A percentile compares a stretch with the other conserved stretches of the same genome.
Conservation (phyloP, 1,284 basidiomycete species). For the Baeospora myosura region DNA sequence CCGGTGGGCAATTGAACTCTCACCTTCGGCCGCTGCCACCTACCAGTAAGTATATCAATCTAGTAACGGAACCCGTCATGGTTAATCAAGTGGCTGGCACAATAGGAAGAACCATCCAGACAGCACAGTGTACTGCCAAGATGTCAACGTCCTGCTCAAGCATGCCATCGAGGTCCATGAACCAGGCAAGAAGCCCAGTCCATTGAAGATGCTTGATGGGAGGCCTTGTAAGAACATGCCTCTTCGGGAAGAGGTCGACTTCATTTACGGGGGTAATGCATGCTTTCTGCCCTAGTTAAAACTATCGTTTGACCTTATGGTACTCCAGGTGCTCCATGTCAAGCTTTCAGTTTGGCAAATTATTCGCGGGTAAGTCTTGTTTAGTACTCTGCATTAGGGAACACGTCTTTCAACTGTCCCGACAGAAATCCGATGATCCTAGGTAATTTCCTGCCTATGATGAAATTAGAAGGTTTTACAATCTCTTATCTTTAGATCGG, state of each 20-base stretch:
- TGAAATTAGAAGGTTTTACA: slow-evolving; percentile 2
- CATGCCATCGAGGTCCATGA: slow-evolving; percentile 44
- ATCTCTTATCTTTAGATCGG: slow-evolving; percentile 34
- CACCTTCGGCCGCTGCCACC: slow-evolving; percentile 52
- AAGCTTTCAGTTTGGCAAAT: slow-evolving; percentile 59
- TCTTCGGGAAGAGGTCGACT: slow-evolving; percentile 51
- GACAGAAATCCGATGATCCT: slow-evolving; percentile 50
- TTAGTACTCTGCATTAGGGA: not conserved
- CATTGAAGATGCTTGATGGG: slow-evolving; percentile 31
- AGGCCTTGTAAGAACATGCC: slow-evolving; percentile 41
- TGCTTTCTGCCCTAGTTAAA: slow-evolving; percentile 1
- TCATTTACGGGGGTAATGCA: slow-evolving; percentile 56
- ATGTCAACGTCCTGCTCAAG: slow-evolving; percentile 49
- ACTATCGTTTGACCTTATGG: slow-evolving; percentile 4
- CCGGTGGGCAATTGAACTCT: slow-evolving; percentile 60
- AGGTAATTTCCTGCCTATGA: slow-evolving; percentile 29
- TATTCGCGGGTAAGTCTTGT: slow-evolving; percentile 39
- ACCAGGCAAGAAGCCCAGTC: slow-evolving; percentile 26
- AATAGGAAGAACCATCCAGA: slow-evolving; percentile 50
- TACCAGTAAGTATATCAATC: slow-evolving; percentile 37
- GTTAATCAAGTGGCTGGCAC: slow-evolving; percentile 4
- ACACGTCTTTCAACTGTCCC: slow-evolving; percentile 7
- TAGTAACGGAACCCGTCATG: slow-evolving; percentile 6
- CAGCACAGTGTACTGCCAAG: slow-evolving; percentile 55
- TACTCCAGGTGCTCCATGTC: slow-evolving; percentile 57